Evolutionary conservation across 306 rosid genomes (phyloP), one percentile per base, ranked within the genome.

Genomic region (Cucumis cinereus): DNA sequence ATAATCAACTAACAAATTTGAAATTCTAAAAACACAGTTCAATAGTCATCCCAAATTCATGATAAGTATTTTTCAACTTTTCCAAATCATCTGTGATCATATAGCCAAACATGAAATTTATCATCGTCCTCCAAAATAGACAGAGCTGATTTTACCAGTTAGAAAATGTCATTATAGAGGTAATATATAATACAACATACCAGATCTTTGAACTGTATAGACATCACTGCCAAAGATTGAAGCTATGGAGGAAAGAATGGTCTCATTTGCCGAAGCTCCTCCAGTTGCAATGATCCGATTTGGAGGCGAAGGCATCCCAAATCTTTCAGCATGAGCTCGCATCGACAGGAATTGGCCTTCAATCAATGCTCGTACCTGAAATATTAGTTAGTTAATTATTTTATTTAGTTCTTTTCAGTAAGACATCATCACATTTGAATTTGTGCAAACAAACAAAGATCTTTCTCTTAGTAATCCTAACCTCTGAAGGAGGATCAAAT

Each of bases 311-410:
- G 97, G 96, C 99, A 94, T 90, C 70, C 99, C 99, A 40, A 90
- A 88, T 83, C 99, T 90, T 84, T 94, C 99, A 10, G 96, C 93
- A 80, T 94, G 99, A 79, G 93, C 97, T 38, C 97, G 86, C 96
- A 94, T 94, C 8, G 99, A 94, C 49, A 90, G 84, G 60, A 94
- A 77, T 80, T 90, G 99, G 66, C 99, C 99, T 81, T 94, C 99
- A 62, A 89, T 81, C 75, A 91, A 59, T 75, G 95, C 95, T 47
- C 96, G 85, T 7, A 90, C 93, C 99, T 94, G 92, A 60, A 81
- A 77, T 74, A 59, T 16, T 35, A 28, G 47, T 20, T 30, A 0
- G n/a, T 36, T 53, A 9, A 50, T 36, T 13, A 20, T 20, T 30
- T 74, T 6, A 53, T 20, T 52, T n/a, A 17, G 45, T 10, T 66